These are phyloP conservation scores for Neurospora sp. DNA, from an alignment of 495 filamentous ascomycete species.

Conservation along the genomic window DNA sequence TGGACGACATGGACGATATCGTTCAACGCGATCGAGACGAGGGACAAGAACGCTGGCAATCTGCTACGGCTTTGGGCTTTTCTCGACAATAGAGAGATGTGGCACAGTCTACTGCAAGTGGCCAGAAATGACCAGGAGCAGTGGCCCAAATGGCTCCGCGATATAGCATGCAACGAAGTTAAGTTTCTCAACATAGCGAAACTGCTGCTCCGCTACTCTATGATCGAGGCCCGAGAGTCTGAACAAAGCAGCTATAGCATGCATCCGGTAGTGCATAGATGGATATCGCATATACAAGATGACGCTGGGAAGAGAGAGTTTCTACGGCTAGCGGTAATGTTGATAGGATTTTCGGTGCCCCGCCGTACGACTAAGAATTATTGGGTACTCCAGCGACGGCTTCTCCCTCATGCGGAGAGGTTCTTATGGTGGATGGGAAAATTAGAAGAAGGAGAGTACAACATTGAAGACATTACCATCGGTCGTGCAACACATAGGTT, in stretches of 20 bases:
- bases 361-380: slow-evolving; percentile 5
- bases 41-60: slow-evolving; percentile 6
- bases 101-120: slow-evolving; percentile 15
- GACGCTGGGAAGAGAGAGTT: slow-evolving; percentile 5
- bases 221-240: no score
- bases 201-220: no score
- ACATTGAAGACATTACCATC: slow-evolving; percentile 19
- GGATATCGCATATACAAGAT: slow-evolving; percentile 15
- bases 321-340: slow-evolving; percentile 11
- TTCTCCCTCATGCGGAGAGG: slow-evolving; percentile 17
- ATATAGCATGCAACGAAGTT: no score
- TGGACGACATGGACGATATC: slow-evolving; percentile 25
- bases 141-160: background rate
- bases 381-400: slow-evolving; percentile 16
- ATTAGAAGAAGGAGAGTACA: background rate
- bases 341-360: slow-evolving; percentile 17
- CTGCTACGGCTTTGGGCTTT: slow-evolving; percentile 24
- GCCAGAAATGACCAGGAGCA: slow-evolving; percentile 3
- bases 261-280: slow-evolving; percentile 27
- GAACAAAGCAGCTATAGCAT: slow-evolving; percentile 16
- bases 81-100: slow-evolving; percentile 23
- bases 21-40: slow-evolving; percentile 17
- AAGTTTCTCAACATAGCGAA: no score
- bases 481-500: slow-evolving; percentile 14
- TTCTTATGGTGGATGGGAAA: slow-evolving; percentile 7